Conservation (phyloP, 306 rosid species). For the Cajanus cajan region DNA sequence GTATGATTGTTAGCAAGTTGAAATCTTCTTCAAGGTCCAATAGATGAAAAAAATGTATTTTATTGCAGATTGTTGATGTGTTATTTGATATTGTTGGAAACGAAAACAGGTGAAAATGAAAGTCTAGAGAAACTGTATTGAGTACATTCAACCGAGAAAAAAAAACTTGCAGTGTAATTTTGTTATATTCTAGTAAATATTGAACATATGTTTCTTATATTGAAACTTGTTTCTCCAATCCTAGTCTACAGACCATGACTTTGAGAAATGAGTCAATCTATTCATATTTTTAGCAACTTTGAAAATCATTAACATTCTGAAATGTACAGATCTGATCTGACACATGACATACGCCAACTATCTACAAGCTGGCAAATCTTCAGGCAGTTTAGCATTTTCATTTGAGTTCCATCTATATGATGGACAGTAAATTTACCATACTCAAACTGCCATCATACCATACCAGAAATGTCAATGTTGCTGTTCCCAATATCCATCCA, state of each 20-base stretch:
- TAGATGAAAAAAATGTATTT: conserved; percentile 2
- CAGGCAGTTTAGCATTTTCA: background rate
- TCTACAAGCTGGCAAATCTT: background rate
- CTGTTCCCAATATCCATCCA: background rate
- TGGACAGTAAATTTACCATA: background rate
- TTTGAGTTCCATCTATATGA: background rate
- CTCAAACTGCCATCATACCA: background rate
- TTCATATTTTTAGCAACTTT: background rate
- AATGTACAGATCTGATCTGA: background rate
- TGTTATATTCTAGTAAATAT: background rate
- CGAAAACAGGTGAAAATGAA: background rate
- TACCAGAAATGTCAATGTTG: background rate
- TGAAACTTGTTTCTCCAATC: background rate
- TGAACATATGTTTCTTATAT: background rate
- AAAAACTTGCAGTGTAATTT: background rate
- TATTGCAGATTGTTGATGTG: background rate
- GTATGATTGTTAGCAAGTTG: background rate
- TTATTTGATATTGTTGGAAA: too few relatives aligned
- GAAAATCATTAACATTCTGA: background rate
- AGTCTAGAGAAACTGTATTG: background rate
- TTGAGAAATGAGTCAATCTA: background rate
- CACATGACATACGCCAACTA: background rate
- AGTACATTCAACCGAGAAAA: background rate
- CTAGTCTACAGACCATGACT: background rate
- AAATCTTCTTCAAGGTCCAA: background rate